These are phyloP conservation scores for Hygrophoropsis aurantiaca DNA, from an alignment of 768 basidiomycete genomes.

Conservation along the genomic window DNA sequence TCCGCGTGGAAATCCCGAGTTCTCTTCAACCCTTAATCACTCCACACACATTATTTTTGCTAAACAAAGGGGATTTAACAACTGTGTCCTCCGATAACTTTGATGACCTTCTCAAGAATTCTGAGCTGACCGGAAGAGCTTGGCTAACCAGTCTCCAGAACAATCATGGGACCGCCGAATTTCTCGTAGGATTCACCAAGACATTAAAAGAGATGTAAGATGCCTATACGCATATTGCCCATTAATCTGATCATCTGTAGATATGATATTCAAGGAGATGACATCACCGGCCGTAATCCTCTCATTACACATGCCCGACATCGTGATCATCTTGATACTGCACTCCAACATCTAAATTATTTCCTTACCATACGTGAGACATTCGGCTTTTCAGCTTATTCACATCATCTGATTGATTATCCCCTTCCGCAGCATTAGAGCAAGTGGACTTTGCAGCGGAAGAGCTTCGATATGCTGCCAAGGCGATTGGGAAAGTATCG, in stretches of 20 bases:
- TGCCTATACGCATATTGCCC: background rate
- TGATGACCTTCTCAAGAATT: background rate
- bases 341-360: conserved; percentile 39
- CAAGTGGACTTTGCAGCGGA: conserved; percentile 85
- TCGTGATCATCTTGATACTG: conserved; percentile 69
- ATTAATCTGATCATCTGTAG: background rate
- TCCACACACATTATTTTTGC: conserved; percentile 61
- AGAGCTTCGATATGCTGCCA: conserved; percentile 82
- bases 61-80: conserved; percentile 78
- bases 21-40: conserved; percentile 50
- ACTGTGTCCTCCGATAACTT: conserved; percentile 10
- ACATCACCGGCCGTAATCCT: conserved; percentile 36
- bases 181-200: conserved; percentile 57
- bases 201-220: conserved; percentile 52
- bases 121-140: conserved; percentile 13
- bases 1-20: conserved; percentile 39
- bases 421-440: conserved; percentile 44
- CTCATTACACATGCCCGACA: conserved; percentile 82
- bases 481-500: conserved; percentile 81
- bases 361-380: conserved; percentile 29
- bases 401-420: conserved; percentile 1
- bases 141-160: conserved; percentile 69
- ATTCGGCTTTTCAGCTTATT: background rate
- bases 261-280: conserved; percentile 15
- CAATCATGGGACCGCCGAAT: conserved; percentile 54